Conservation (phyloP, 2,329 filamentous ascomycete genomes). For the Aspergillus sp. region DNA sequence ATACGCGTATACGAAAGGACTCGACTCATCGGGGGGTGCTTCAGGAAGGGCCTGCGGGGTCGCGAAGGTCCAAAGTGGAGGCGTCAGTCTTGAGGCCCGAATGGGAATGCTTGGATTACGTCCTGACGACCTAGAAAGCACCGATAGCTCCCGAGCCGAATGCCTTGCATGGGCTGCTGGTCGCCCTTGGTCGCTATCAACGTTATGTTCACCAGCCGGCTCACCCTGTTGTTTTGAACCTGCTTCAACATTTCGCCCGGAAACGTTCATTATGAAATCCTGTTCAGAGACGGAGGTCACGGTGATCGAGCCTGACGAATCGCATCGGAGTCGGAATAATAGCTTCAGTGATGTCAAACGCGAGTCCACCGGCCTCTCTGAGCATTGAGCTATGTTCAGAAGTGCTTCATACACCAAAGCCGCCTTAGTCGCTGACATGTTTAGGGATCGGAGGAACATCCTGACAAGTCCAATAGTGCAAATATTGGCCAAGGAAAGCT, state of each 20-base stretch:
- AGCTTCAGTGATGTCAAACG: conserved; percentile 75
- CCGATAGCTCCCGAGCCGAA: conserved; percentile 34
- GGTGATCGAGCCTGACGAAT: conserved; percentile 76
- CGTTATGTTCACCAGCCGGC: conserved; percentile 36
- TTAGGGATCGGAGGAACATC: conserved; percentile 75
- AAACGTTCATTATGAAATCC: conserved; percentile 68
- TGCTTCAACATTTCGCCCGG: conserved; percentile 65
- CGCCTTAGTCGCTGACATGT: conserved; percentile 65
- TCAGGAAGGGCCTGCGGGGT: conserved; percentile 57
- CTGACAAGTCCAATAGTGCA: conserved; percentile 70
- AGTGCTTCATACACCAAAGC: conserved; percentile 64
- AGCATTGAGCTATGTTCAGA: conserved; percentile 63
- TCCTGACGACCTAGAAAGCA: conserved; percentile 34
- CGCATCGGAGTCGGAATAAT: conserved; percentile 79
- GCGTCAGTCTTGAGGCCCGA: conserved; percentile 40
- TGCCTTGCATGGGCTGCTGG: conserved; percentile 31
- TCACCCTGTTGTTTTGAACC: conserved; percentile 48
- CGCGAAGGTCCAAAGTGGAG: conserved; percentile 61
- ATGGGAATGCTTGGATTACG: conserved; percentile 37
- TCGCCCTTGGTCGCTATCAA: conserved; percentile 40
- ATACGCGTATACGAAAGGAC: conserved; percentile 54
- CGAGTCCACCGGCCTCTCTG: conserved; percentile 65
- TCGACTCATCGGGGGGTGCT: conserved; percentile 51
- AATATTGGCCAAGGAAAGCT: conserved; percentile 57
- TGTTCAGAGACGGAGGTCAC: conserved; percentile 71